Conservation (phyloP, 176 grass and related monocot genomes). For the Tillandsia leiboldiana region DNA sequence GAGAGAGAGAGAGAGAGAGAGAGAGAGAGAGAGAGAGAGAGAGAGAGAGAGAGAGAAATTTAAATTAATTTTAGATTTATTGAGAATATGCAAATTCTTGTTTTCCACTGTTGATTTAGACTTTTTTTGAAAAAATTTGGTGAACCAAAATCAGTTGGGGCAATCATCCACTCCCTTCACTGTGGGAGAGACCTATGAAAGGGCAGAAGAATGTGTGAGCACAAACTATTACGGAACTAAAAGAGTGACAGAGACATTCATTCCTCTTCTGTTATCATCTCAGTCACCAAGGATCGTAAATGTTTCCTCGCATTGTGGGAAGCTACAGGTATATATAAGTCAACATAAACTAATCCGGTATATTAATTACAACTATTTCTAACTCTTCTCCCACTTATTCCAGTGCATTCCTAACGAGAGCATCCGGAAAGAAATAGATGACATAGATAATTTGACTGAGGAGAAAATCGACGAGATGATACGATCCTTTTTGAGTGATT, state of each 20-base stretch:
- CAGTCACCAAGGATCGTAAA: background rate
- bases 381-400: background rate
- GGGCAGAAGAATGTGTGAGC: conserved; percentile 1
- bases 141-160: background rate
- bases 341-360: no score
- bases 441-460: background rate
- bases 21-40: no score
- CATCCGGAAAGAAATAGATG: background rate
- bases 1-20: no score
- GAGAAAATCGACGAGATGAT: background rate
- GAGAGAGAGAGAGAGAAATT: no score
- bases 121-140: background rate
- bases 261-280: background rate
- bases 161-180: background rate
- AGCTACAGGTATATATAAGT: background rate
- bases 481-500: background rate
- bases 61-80: no score
- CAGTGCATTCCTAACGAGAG: background rate
- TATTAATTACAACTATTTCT: background rate
- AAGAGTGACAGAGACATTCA: background rate
- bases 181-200: background rate
- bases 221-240: background rate
- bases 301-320: background rate
- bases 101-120: background rate
- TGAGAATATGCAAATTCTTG: no score